Conservation (phyloP, 345 rosid genomes). For the Rhodamnia rubescens region DNA sequence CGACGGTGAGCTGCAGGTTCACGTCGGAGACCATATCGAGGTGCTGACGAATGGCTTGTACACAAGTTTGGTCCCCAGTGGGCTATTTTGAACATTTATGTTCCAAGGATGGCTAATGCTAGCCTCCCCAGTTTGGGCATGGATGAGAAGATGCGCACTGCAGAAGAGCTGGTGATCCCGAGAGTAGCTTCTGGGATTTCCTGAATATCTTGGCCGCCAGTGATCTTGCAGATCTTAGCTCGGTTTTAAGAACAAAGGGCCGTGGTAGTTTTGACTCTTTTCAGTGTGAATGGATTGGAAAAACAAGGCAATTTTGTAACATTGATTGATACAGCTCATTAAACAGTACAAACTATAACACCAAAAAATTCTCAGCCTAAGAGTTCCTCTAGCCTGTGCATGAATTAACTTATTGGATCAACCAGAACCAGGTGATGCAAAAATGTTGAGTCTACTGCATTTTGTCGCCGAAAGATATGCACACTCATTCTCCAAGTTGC, state of each 20-base stretch:
- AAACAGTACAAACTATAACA: background rate
- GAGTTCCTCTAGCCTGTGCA: background rate
- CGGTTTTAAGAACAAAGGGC: background rate
- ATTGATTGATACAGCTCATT: background rate
- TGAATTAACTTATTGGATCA: background rate
- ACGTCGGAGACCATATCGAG: constrained; percentile 40
- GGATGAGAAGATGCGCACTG: constrained; percentile 44
- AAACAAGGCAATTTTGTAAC: background rate
- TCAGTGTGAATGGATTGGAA: background rate
- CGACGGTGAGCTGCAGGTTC: constrained; percentile 35
- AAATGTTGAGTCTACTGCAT: background rate
- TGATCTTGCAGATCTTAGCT: constrained; percentile 16
- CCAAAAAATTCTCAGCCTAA: background rate
- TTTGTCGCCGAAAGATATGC: background rate
- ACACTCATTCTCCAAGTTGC: background rate
- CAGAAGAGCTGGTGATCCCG: constrained; percentile 33
- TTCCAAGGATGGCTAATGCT: constrained; percentile 30
- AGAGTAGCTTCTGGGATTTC: constrained; percentile 47
- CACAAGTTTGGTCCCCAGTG: constrained; percentile 37
- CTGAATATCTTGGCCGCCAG: constrained; percentile 30
- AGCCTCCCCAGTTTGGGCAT: constrained; percentile 42
- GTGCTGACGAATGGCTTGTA: constrained; percentile 45
- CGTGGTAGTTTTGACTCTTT: background rate
- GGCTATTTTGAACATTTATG: constrained; percentile 15
- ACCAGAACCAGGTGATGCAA: background rate